phyloP scores from a whole-genome alignment of 2,329 filamentous ascomycete species.

The Raffaelea ambrosiae region DNA sequence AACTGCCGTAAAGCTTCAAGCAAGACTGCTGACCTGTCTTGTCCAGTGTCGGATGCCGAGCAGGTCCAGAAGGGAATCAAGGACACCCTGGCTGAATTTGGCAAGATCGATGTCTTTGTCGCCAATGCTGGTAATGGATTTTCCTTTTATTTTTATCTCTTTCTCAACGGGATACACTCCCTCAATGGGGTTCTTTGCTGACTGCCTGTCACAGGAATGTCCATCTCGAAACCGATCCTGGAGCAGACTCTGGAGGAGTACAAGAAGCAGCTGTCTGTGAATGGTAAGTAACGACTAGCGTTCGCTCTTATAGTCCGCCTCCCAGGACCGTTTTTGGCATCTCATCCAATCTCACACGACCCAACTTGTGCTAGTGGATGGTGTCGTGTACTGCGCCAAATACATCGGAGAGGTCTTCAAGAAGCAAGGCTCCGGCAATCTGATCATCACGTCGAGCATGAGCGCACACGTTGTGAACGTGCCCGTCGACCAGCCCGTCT shows the following conservation, averaged over 20 bases:
- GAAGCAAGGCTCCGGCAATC: constrained; percentile 57
- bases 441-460: constrained; percentile 72
- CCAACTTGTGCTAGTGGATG: constrained; percentile 42
- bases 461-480: constrained; percentile 70
- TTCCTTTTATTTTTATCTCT: neutral
- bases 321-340: neutral
- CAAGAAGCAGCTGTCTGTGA: neutral
- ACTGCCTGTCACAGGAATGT: constrained; percentile 51
- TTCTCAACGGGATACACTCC: too few relatives aligned
- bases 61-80: constrained; percentile 41
- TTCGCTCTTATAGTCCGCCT: neutral
- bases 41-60: constrained; percentile 28
- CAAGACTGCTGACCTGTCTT: too few relatives aligned
- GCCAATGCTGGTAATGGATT: constrained; percentile 56
- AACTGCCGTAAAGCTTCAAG: too few relatives aligned
- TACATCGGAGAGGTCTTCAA: constrained; percentile 55
- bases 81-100: constrained; percentile 54
- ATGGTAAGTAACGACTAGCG: neutral
- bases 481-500: constrained; percentile 63
- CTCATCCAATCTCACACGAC: constrained; percentile 13
- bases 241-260: neutral
- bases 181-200: too few relatives aligned
- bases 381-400: constrained; percentile 67
- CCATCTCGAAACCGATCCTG: neutral
- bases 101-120: constrained; percentile 67